Conservation (phyloP, 2,329 filamentous ascomycete genomes). For the Eutypella sp. region DNA sequence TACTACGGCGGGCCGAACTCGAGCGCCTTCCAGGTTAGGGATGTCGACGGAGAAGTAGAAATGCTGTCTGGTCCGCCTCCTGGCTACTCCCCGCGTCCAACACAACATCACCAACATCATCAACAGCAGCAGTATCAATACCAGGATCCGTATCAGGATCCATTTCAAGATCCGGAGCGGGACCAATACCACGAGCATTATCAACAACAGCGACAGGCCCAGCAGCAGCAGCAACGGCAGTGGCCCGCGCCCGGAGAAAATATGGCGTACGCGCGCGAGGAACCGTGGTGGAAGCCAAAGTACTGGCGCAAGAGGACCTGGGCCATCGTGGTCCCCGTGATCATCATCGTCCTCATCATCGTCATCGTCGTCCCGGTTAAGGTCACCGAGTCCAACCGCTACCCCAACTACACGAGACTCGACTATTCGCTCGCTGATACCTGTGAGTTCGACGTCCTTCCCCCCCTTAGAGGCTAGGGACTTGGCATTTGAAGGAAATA, state of each 20-base stretch:
- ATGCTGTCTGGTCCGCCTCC: slow-evolving; percentile 13
- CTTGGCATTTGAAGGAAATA: too few species aligned
- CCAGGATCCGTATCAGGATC: too few species aligned
- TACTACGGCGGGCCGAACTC: too few species aligned
- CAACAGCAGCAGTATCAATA: slow-evolving; percentile 7
- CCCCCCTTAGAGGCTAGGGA: background rate
- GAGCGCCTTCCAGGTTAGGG: slow-evolving; percentile 18
- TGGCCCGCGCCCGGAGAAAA: slow-evolving; percentile 9
- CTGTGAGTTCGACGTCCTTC: slow-evolving; percentile 38
- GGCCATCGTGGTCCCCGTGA: slow-evolving; percentile 34
- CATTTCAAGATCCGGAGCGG: too few species aligned
- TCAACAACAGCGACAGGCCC: slow-evolving; percentile 7
- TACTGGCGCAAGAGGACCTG: slow-evolving; percentile 51
- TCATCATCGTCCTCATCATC: slow-evolving; percentile 40
- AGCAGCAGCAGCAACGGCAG: slow-evolving; percentile 4
- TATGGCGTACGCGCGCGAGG: slow-evolving; percentile 14
- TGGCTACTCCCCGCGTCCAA: slow-evolving; percentile 4
- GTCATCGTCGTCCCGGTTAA: slow-evolving; percentile 43
- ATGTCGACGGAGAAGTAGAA: slow-evolving; percentile 15
- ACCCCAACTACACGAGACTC: slow-evolving; percentile 44
- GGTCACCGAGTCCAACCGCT: slow-evolving; percentile 35
- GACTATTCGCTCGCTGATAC: slow-evolving; percentile 45
- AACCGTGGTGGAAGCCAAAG: slow-evolving; percentile 41
- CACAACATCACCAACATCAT: background rate
- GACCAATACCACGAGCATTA: background rate